Conservation (phyloP, 2,329 filamentous ascomycete species). For the Diaporthe citrichinensis region DNA sequence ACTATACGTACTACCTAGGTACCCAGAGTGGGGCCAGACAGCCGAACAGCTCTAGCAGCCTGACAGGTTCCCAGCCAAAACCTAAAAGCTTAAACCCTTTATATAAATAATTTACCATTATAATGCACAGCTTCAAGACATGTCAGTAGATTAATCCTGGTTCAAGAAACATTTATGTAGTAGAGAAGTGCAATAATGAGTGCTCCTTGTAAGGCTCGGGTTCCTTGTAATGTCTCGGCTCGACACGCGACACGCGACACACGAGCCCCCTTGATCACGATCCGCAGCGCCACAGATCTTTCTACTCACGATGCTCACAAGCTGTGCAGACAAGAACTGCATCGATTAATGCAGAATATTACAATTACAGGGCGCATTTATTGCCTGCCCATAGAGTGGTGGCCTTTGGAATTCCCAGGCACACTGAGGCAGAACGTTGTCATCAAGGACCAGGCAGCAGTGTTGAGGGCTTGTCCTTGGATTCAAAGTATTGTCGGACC, state of each 20-base stretch:
- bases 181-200: too few species aligned
- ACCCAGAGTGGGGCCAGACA: background rate
- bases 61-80: too few species aligned
- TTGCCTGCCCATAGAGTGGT: background rate
- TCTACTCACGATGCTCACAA: background rate
- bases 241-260: too few species aligned
- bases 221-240: too few species aligned
- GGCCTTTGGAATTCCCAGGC: background rate
- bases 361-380: background rate
- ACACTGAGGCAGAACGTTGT: background rate
- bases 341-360: background rate
- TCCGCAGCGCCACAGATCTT: too few species aligned
- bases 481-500: background rate
- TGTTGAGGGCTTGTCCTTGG: background rate
- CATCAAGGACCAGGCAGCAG: background rate
- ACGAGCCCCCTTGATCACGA: too few species aligned
- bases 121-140: too few species aligned
- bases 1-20: background rate
- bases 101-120: background rate
- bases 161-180: too few species aligned
- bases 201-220: background rate
- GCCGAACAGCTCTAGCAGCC: background rate
- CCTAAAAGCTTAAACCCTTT: background rate
- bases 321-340: background rate
- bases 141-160: too few species aligned